Conservation (phyloP, 306 rosid species). For the Prinsepia uniflora region DNA sequence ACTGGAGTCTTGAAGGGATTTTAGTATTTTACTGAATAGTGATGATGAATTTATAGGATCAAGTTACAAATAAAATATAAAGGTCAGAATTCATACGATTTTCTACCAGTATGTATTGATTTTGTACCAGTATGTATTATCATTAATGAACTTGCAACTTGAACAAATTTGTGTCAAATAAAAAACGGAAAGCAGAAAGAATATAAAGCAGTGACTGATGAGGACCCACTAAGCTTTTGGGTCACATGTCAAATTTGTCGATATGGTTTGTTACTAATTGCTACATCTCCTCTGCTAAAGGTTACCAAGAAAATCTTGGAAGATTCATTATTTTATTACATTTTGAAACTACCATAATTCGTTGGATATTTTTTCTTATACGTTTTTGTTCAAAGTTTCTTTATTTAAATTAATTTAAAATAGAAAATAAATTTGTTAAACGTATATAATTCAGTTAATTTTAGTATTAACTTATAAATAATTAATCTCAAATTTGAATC, state of each 20-base stretch:
- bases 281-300: background rate
- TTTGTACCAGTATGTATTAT: no score
- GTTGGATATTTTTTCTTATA: background rate
- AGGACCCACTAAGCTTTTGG: conserved; percentile 28
- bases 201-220: conserved; percentile 1
- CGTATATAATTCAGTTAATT: no score
- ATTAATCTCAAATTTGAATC: no score
- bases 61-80: background rate
- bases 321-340: background rate
- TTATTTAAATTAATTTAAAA: no score
- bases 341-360: background rate
- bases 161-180: background rate
- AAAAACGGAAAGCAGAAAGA: background rate
- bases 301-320: conserved; percentile 23
- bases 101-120: no score
- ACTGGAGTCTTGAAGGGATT: background rate
- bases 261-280: conserved; percentile 9
- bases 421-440: no score
- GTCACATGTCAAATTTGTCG: conserved; percentile 26
- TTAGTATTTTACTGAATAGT: background rate
- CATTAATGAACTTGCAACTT: background rate
- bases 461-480: no score
- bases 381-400: no score
- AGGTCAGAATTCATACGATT: no score
- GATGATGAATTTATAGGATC: no score